Base-by-base conservation (phyloP, 2,329 filamentous ascomycete genomes). In the Chrysoporthe puriensis region DNA sequence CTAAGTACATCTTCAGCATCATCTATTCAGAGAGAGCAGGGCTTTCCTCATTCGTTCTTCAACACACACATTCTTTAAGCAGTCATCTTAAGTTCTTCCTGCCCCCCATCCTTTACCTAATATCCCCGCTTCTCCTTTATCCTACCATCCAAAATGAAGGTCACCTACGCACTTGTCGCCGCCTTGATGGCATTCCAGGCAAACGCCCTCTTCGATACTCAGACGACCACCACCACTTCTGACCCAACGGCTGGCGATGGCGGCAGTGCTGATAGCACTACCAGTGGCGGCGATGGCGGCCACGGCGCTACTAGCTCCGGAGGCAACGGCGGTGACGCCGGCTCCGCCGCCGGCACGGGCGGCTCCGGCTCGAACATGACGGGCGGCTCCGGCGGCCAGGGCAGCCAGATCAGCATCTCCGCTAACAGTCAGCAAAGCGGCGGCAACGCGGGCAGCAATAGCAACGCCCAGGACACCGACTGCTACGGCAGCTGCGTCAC, bases 401-500 rank as follows among this genome's bases (percentile, higher is more conserved):
- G 50, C 50, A 16, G 46, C 18, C 46, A 21, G 2, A 54, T 44
- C 36, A 46, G 6, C 34, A 44, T 43, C 21, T 43, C 7, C 36
- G 26, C 44, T 57, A 40, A 50, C 16, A 50, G 42, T 44, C 46
- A 44, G 36, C 26, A 48, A 21, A 54, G n/a, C 14, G 57, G 63
- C 13, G 63, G 63, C 3, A 8, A 2, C 1, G 52, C 14, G 7
- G 63, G 46, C n/a, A 43, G 9, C 3, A 66, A 61, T 34, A 54
- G 36, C 63, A 66, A 61, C 46, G 46, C n/a, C 3, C 57, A 61
- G 44, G n/a, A 26, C 16, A 61, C 63, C 13, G 57, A 54, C 9
- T 66, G 63, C 46, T 44, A 66, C 16, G 63, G 63, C 46, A 61
- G 56, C 44, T 66, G 63, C 42, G 56, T 66, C 14, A 61, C 58